Evolutionary conservation across 2,329 filamentous ascomycete species (phyloP).

Genomic region (Knufia petricola): DNA sequence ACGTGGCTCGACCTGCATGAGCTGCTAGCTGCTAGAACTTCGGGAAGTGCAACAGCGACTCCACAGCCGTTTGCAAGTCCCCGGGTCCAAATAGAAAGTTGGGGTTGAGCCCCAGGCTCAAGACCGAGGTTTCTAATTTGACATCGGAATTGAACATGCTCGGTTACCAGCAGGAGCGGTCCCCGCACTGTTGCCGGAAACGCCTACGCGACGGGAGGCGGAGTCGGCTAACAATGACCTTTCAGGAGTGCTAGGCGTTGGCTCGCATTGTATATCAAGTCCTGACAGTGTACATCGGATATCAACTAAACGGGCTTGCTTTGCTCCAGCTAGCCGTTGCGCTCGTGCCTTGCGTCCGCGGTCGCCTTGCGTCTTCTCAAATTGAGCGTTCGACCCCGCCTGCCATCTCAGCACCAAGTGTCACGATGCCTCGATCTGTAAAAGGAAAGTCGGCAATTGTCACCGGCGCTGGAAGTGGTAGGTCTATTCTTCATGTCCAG

Average conservation of each 20-base stretch:
- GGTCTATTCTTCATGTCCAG: constrained; percentile 11
- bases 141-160: not conserved
- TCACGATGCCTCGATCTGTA: constrained; percentile 17
- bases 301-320: too few relatives aligned
- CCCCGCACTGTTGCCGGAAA: too few relatives aligned
- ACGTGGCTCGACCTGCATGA: not conserved
- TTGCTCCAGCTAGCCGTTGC: too few relatives aligned
- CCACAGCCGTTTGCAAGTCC: not conserved
- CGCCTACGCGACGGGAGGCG: too few relatives aligned
- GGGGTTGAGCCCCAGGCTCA: not conserved
- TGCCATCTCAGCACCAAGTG: too few relatives aligned
- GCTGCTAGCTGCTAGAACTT: not conserved
- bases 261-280: too few relatives aligned
- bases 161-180: not conserved
- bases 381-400: too few relatives aligned
- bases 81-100: not conserved
- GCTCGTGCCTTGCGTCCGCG: too few relatives aligned
- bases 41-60: not conserved
- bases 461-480: constrained; percentile 47
- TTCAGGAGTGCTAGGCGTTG: too few relatives aligned
- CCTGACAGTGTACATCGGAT: too few relatives aligned
- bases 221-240: too few relatives aligned
- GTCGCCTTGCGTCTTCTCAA: too few relatives aligned
- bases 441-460: constrained; percentile 38
- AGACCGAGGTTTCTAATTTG: not conserved